phyloP scores from a whole-genome alignment of 805 yeast species.

The Lachancea fermentati region DNA sequence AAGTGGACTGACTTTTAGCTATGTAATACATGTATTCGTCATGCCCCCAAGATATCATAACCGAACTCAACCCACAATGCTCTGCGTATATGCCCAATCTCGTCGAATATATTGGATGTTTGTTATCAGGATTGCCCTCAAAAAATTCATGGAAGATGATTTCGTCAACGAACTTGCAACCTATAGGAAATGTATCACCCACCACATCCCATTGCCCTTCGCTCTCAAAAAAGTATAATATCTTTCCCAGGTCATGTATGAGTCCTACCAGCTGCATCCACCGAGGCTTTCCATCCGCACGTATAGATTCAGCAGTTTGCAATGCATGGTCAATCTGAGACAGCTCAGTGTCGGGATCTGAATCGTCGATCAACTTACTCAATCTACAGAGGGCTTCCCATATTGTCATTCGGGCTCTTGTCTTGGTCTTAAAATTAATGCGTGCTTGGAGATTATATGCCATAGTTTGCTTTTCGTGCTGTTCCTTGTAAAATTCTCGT shows the following conservation, averaged over 20 bases:
- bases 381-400: conserved; percentile 66
- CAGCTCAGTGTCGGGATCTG: conserved; percentile 70
- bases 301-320: conserved; percentile 70
- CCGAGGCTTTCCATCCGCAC: conserved; percentile 60
- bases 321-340: conserved; percentile 72
- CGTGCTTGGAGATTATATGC: conserved; percentile 69
- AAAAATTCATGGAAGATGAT: conserved; percentile 59
- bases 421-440: conserved; percentile 62
- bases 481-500: conserved; percentile 59
- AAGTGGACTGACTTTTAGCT: conserved; percentile 55
- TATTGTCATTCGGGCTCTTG: conserved; percentile 59
- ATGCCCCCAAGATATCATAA: conserved; percentile 75
- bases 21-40: conserved; percentile 74
- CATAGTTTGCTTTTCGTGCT: conserved; percentile 64
- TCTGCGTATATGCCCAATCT: conserved; percentile 62
- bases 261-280: conserved; percentile 75
- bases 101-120: conserved; percentile 58
- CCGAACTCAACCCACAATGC: conserved; percentile 61
- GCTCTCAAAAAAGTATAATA: conserved; percentile 63
- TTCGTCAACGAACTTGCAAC: conserved; percentile 56
- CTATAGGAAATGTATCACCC: conserved; percentile 74
- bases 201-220: conserved; percentile 79
- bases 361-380: conserved; percentile 59
- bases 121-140: conserved; percentile 52
- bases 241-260: conserved; percentile 66